Percentiles rank a stretch among this genome's conserved stretches.
phyloP scores from a whole-genome alignment of 306 rosid species.

The Sicyos edulis region DNA sequence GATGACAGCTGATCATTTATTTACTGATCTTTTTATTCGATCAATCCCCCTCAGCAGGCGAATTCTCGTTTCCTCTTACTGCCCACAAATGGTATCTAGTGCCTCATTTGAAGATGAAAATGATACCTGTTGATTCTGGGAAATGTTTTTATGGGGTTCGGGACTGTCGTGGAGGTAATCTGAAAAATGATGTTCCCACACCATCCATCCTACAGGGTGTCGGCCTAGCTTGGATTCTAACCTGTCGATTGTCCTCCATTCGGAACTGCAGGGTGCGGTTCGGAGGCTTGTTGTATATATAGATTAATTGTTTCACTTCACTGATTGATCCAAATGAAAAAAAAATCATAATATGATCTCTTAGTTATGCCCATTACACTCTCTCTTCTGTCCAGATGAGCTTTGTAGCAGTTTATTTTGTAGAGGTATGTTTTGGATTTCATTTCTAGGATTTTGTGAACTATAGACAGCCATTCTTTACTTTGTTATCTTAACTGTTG shows the following conservation, averaged over 20 bases:
- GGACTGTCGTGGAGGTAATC: constrained; percentile 7
- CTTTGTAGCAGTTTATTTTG: constrained; percentile 8
- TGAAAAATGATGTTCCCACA: constrained; percentile 9
- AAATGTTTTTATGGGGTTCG: constrained; percentile 8
- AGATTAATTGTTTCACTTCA: constrained; percentile 24
- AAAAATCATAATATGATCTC: constrained; percentile 20
- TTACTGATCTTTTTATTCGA: constrained; percentile 35
- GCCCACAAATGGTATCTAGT: constrained; percentile 1
- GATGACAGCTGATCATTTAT: constrained; percentile 64
- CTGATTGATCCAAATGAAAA: constrained; percentile 18
- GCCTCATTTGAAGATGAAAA: constrained; percentile 20
- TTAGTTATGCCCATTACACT: constrained; percentile 16
- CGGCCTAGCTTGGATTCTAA: constrained; percentile 23
- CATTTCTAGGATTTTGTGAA: constrained; percentile 16
- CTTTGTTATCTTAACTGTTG: constrained; percentile 10
- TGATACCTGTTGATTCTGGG: constrained; percentile 10
- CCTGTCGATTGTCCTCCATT: constrained; percentile 23
- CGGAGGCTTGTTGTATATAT: constrained; percentile 27
- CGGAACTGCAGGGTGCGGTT: constrained; percentile 17
- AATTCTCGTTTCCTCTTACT: not conserved
- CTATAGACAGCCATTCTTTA: constrained; percentile 2
- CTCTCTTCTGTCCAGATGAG: not conserved
- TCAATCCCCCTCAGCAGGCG: constrained; percentile 42
- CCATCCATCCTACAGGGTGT: constrained; percentile 6
- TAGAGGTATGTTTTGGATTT: constrained; percentile 8